Percentiles rank a stretch among this genome's conserved stretches.
Evolutionary conservation across 2,329 filamentous ascomycete species (phyloP).

Genomic region (Cercospora sesami): DNA sequence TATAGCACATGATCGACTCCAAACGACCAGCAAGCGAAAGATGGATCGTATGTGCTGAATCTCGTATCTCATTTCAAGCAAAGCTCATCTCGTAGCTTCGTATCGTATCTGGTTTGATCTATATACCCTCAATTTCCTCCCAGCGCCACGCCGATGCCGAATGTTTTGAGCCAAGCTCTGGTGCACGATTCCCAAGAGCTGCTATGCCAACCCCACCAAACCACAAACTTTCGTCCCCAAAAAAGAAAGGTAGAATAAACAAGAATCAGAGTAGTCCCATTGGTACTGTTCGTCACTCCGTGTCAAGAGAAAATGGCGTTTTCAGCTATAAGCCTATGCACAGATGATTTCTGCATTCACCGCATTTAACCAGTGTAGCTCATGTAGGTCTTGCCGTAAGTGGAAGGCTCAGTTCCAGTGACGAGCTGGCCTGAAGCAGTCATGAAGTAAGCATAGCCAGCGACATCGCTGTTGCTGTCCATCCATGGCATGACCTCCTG

Average conservation of each 20-base stretch:
- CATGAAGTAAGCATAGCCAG: slow-evolving; percentile 41
- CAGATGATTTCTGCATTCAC: neutral
- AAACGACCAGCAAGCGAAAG: neutral
- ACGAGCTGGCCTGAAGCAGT: slow-evolving; percentile 39
- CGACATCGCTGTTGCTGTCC: slow-evolving; percentile 43
- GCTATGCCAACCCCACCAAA: neutral
- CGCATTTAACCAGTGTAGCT: slow-evolving; percentile 23
- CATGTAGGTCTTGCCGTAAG: slow-evolving; percentile 36
- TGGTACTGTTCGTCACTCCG: slow-evolving; percentile 9
- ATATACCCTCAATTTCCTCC: slow-evolving; percentile 9
- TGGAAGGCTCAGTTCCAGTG: slow-evolving; percentile 35
- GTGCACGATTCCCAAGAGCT: neutral
- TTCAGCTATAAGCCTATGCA: slow-evolving; percentile 3
- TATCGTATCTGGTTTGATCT: slow-evolving; percentile 15
- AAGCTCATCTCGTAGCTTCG: slow-evolving; percentile 13
- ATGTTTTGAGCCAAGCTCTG: neutral
- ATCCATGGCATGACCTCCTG: slow-evolving; percentile 50
- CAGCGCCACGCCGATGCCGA: slow-evolving; percentile 11
- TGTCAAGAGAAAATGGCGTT: neutral
- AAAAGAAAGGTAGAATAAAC: slow-evolving; percentile 15
- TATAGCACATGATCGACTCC: neutral
- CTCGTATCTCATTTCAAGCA: slow-evolving; percentile 18
- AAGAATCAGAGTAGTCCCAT: slow-evolving; percentile 17
- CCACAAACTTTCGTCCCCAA: neutral
- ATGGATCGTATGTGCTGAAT: neutral